Evolutionary conservation across 768 basidiomycete genomes (phyloP), one percentile per base, ranked within the genome.

Genomic region (Mycena maculata): DNA sequence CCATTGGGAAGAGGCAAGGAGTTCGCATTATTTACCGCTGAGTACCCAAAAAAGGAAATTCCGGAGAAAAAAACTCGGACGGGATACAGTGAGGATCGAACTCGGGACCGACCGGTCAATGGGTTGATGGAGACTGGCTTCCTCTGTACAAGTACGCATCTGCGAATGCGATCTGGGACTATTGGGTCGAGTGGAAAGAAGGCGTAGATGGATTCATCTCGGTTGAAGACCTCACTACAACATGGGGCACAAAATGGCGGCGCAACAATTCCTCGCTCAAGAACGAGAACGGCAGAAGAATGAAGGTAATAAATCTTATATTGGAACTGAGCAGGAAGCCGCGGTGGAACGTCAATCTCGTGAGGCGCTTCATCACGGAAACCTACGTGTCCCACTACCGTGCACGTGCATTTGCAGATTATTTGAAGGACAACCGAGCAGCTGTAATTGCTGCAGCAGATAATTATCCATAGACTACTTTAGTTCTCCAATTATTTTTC

Each of bases 121-220:
- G 58, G 58, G 4, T 25, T 1, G n/a, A 49, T 33, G 45, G 58
- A n/a, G 58, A 59, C 12, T 49, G 45, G 58, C 9, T 48, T 10
- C 58, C 58, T 4, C 58, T 6, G 1, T 59, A 59, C 58, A 48
- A 39, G 45, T 59, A 59, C 45, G 9, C 31, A 7, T 16, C 16
- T 4, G 33, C 45, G 1, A 23, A 7, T 3, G 7, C n/a, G 2
- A 59, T 59, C 13, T 59, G 58, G 58, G 58, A 59, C 7, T 36
- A 25, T 23, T 59, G 45, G 58, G 33, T 38, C 3, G 58, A 59
- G 31, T 59, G 58, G 58, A 45, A 44, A 15, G 54, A 56, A 8
- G 54, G 54, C 2, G 38, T 56, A 5, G 25, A 56, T 30, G 54
- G 54, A 10, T 42, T 41, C 54, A 39, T 56, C 16, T 4, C 38